phyloP scores from a whole-genome alignment of 1,284 basidiomycete genomes.

The Ustilago esculenta region DNA sequence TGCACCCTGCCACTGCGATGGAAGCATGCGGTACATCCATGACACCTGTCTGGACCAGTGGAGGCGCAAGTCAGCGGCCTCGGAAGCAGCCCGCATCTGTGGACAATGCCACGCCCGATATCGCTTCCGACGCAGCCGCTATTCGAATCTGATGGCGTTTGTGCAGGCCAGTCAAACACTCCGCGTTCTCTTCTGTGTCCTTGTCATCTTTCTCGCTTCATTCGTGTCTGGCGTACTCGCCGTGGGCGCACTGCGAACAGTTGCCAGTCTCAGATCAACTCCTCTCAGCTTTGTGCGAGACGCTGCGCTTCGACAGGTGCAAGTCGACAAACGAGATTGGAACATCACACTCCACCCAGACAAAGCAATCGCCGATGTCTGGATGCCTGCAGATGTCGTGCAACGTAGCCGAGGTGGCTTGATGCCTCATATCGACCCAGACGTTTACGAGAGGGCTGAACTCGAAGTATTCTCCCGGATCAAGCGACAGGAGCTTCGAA shows the following conservation, averaged over 20 bases:
- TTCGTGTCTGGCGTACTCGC: constrained; percentile 15
- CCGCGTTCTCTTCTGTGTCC: constrained; percentile 28
- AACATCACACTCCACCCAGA: constrained; percentile 33
- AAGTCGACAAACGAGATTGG: constrained; percentile 17
- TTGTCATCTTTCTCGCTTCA: constrained; percentile 16
- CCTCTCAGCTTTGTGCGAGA: constrained; percentile 24
- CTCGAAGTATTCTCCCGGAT: constrained; percentile 25
- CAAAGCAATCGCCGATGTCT: constrained; percentile 22
- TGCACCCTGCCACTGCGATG: constrained; percentile 40
- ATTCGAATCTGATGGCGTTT: constrained; percentile 32
- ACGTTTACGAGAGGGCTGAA: constrained; percentile 19
- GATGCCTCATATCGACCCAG: constrained; percentile 11
- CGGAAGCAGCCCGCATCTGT: constrained; percentile 32
- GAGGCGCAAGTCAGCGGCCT: constrained; percentile 24
- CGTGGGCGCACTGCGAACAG: constrained; percentile 4
- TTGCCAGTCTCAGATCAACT: constrained; percentile 19
- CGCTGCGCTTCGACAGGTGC: constrained; percentile 20
- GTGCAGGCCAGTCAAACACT: constrained; percentile 38
- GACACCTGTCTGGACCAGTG: constrained; percentile 40
- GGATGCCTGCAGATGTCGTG: constrained; percentile 13
- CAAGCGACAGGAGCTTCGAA: constrained; percentile 12
- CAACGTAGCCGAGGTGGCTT: constrained; percentile 2
- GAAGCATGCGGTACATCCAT: constrained; percentile 48
- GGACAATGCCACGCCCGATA: constrained; percentile 41
- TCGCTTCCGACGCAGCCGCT: constrained; percentile 22